Base-by-base conservation (phyloP, 257 asterid genomes). In the Nicotiana attenuata region DNA sequence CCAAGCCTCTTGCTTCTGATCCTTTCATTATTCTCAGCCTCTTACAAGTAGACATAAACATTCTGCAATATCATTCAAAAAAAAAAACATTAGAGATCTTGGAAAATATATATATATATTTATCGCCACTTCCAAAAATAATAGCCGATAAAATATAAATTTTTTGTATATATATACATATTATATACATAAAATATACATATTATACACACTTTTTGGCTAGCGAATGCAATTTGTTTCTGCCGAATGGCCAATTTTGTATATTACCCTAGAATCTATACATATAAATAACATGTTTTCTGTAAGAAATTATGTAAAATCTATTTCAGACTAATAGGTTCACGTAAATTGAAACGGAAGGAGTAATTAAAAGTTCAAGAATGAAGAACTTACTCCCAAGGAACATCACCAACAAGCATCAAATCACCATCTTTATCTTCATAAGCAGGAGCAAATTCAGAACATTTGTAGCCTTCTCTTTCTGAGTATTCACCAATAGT, bases 341-440 rank as follows among this genome's bases (percentile, higher is more conserved):
- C 50, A 9, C 13, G 50, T 41, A 9, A 41, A 41, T 9, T 41
- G 50, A 2, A 9, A 9, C 1, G 50, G 2, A 41, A 41, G 11
- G 11, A 41, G 47, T 41, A 41, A 41, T 41, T 41, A 41, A 2
- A 0, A 65, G 17, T 56, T 29, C 5, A 28, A 38, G 64, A 69
- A 24, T 68, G 5, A 41, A 53, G 77, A 41, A 90, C 93, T 88
- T 86, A 90, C 93, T 87, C 89, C 92, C 92, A 90, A 7, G 95
- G 93, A 81, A 91, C 94, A 89, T 91, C 93, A 80, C 95, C 95
- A 85, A 91, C 90, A 82, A 91, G 91, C 93, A 91, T 90, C 88
- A 86, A 89, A 76, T 91, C 95, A 66, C 95, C 92, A 88, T 91
- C 93, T 87, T 91, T 88, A 76, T 91, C 93, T 90, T 91, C 92